Percentiles rank a stretch among this genome's conserved stretches.
Conservation (phyloP, 2,329 filamentous ascomycete genomes). For the Neofusicoccum laricinum region DNA sequence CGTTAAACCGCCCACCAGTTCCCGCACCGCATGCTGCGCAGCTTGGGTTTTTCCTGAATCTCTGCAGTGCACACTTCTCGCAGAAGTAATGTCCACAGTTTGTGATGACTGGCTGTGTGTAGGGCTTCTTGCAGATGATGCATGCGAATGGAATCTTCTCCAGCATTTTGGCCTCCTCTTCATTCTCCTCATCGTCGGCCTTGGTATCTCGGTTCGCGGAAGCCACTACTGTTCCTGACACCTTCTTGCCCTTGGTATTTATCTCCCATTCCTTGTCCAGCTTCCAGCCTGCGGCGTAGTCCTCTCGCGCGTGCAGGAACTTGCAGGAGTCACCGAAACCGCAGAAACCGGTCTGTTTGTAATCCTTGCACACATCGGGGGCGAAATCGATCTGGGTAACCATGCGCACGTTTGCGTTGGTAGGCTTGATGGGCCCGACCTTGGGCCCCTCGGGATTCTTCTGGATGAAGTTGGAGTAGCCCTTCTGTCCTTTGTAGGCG, state of each 20-base stretch:
- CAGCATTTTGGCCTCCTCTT: conserved; percentile 67
- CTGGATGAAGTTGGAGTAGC: conserved; percentile 62
- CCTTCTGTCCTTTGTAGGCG: conserved; percentile 73
- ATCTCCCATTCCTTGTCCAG: conserved; percentile 93
- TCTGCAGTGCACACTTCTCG: conserved; percentile 78
- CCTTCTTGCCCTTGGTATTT: conserved; percentile 62
- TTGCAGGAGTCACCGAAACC: conserved; percentile 80
- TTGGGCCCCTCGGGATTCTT: conserved; percentile 75
- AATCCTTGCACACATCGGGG: conserved; percentile 94
- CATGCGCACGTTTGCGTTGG: conserved; percentile 78
- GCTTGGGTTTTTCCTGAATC: conserved; percentile 81
- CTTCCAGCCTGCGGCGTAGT: conserved; percentile 92
- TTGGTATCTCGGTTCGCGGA: conserved; percentile 52
- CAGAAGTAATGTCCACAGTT: conserved; percentile 97
- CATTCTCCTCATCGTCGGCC: conserved; percentile 48
- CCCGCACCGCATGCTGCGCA: conserved; percentile 84
- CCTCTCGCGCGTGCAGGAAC: conserved; percentile 71
- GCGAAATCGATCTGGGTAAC: conserved; percentile 89
- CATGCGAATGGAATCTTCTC: conserved; percentile 88
- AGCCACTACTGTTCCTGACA: conserved; percentile 52
- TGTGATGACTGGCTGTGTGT: conserved; percentile 78
- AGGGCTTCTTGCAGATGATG: conserved; percentile 77
- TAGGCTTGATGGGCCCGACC: conserved; percentile 83
- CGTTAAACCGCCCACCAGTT: conserved; percentile 87
- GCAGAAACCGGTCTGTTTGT: conserved; percentile 67